Evolutionary conservation across 2,329 filamentous ascomycete species (phyloP).

Genomic region (Mycogone perniciosa): DNA sequence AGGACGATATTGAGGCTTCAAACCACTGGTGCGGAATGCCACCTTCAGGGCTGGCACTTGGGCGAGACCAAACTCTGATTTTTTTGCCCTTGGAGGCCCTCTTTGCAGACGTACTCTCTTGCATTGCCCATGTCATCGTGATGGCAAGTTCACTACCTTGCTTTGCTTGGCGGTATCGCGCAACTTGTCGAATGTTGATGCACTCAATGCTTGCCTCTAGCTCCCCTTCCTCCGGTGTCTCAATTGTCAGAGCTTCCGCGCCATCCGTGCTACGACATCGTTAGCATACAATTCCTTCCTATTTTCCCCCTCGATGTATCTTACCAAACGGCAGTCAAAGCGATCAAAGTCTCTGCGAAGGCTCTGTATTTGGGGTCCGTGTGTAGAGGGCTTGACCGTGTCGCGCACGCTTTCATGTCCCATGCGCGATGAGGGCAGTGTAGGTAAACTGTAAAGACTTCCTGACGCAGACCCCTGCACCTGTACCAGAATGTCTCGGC

Average conservation of each 20-base stretch:
- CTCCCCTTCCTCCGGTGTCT: not conserved
- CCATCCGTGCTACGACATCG: not conserved
- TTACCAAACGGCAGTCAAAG: constrained; percentile 21
- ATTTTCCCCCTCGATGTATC: constrained; percentile 1
- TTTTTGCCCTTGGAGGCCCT: not conserved
- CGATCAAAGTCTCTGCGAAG: constrained; percentile 19
- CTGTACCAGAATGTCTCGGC: constrained; percentile 19
- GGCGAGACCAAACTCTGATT: constrained; percentile 1
- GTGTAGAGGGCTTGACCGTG: constrained; percentile 10
- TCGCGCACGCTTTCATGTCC: constrained; percentile 25
- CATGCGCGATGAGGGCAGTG: constrained; percentile 27
- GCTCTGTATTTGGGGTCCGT: constrained; percentile 13
- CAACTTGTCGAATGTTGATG: constrained; percentile 8
- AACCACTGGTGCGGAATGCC: constrained; percentile 19
- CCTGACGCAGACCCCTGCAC: constrained; percentile 16
- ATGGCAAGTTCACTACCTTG: not conserved
- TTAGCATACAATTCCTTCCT: not conserved
- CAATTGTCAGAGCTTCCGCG: not conserved
- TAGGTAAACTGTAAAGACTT: constrained; percentile 20
- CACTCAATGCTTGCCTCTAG: not conserved
- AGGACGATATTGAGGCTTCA: constrained; percentile 24
- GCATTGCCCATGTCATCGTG: not conserved
- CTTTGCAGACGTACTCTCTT: constrained; percentile 4
- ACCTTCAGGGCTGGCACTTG: not conserved
- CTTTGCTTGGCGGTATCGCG: constrained; percentile 1